A percentile compares a stretch with the other conserved stretches of the same genome.
Evolutionary conservation across 768 basidiomycete species (phyloP).

Genomic region (Panus rudis): DNA sequence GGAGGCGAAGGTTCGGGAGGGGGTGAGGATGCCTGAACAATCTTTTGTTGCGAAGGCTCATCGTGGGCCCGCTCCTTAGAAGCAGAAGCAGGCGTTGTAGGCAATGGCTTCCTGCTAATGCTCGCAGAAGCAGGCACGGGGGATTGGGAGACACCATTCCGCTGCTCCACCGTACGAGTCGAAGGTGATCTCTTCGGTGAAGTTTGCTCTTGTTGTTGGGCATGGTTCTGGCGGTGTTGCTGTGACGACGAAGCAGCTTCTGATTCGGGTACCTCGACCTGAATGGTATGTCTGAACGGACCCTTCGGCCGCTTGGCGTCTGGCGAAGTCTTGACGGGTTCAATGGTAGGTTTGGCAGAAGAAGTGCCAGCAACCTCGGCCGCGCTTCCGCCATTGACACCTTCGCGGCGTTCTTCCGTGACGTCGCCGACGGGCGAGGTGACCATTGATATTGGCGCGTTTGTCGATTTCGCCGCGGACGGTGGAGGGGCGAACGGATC

Average conservation of each 20-base stretch:
- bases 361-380: slow-evolving; percentile 6
- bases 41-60: slow-evolving; percentile 8
- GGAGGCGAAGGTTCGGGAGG: slow-evolving; percentile 16
- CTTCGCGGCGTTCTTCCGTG: slow-evolving; percentile 8
- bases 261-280: slow-evolving; percentile 87
- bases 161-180: slow-evolving; percentile 2
- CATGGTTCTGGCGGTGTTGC: slow-evolving; percentile 1
- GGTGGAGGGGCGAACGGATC: slow-evolving; percentile 65
- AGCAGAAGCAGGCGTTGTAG: slow-evolving; percentile 18
- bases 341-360: no score
- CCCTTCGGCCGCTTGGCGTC: slow-evolving; percentile 43
- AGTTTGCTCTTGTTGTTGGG: slow-evolving; percentile 6
- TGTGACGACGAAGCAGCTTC: slow-evolving; percentile 17
- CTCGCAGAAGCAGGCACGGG: slow-evolving; percentile 11
- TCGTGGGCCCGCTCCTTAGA: neutral
- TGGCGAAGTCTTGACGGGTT: slow-evolving; percentile 31
- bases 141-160: neutral
- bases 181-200: slow-evolving; percentile 14
- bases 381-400: slow-evolving; percentile 6
- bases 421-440: neutral
- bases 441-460: slow-evolving; percentile 8
- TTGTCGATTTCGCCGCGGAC: no score
- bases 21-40: slow-evolving; percentile 1
- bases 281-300: slow-evolving; percentile 85
- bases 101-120: slow-evolving; percentile 23